Base-by-base conservation (phyloP, 352 stramenopile genomes). In the Phytophthora syringae region DNA sequence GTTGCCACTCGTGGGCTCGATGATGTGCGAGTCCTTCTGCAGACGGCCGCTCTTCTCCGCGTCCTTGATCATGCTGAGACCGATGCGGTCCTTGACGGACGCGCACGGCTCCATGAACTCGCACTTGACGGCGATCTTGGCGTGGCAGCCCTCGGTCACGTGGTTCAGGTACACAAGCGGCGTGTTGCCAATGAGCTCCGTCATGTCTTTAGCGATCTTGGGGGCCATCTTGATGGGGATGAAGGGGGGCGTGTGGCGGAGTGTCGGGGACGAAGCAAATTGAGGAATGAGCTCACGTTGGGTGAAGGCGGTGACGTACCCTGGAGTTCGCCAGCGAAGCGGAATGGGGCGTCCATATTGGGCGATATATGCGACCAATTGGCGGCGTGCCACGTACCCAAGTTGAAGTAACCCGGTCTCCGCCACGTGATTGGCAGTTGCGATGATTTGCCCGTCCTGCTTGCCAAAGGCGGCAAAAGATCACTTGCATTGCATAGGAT, bases 1-100 rank as follows among this genome's bases (percentile, higher is more conserved):
- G 81, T 98, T 98, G 39, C 95, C 95, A n/a, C 80, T 94, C 15
- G 93, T 98, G 7, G 94, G 91, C 77, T 98, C 95, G 7, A 99
- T 95, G 52, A 99, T 93, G 39, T 90, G 72, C 53, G 82, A 82
- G 71, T 93, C 83, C 51, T 90, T 89, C 25, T 74, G 81, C 13
- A 94, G 75, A 57, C 84, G 71, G 22, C 86, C 84, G 51, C 63
- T 80, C 63, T 86, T 66, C 66, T 96, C 88, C 15, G 86, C 88
- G 30, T 82, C 82, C 49, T 83, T 62, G 67, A 96, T 94, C 88
- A 96, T 96, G 71, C 81, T 92, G 43, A 94, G 66, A 54, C 84
- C 88, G 48, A 95, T 95, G 52, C 88, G 86, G 70, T 95, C 88
- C 74, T 95, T 95, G 30, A 95, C 88, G 16, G 82, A 93, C 6